Evolutionary conservation across 306 rosid genomes (phyloP).

Genomic region (Cucurbita argyrosperma): DNA sequence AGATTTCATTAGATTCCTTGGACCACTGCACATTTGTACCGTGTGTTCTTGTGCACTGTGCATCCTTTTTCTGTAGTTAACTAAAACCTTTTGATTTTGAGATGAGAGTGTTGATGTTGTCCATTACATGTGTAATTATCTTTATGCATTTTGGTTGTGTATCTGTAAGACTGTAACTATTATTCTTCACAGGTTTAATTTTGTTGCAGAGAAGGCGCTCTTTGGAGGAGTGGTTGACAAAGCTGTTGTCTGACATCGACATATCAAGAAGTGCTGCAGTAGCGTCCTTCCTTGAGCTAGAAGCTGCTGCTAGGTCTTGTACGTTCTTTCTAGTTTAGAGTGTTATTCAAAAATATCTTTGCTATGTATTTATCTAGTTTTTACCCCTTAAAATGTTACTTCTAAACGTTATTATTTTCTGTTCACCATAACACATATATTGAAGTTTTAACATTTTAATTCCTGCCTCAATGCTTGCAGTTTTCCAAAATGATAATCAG

Average conservation of each 20-base stretch:
- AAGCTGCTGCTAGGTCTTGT: constrained; percentile 97
- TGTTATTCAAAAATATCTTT: constrained; percentile 11
- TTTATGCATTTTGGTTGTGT: neutral
- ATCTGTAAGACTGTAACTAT: constrained; percentile 7
- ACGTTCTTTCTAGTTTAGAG: constrained; percentile 32
- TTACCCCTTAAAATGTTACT: constrained; percentile 2
- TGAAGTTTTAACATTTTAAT: constrained; percentile 14
- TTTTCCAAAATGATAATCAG: constrained; percentile 66
- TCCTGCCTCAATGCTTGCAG: constrained; percentile 26
- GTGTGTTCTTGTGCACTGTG: neutral
- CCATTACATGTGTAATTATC: neutral
- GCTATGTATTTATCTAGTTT: neutral
- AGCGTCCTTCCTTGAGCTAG: constrained; percentile 93
- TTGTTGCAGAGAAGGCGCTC: constrained; percentile 90
- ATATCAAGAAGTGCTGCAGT: constrained; percentile 81
- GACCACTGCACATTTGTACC: neutral
- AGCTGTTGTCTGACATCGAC: constrained; percentile 77
- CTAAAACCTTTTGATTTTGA: neutral
- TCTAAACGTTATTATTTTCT: neutral
- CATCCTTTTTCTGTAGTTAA: neutral
- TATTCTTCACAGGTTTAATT: constrained; percentile 21
- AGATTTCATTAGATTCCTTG: neutral
- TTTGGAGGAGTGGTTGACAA: constrained; percentile 90
- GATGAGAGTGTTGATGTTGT: neutral
- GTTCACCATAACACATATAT: neutral